Base-by-base conservation (phyloP, 2,329 filamentous ascomycete genomes). In the Cylindrodendrum hubeiense region DNA sequence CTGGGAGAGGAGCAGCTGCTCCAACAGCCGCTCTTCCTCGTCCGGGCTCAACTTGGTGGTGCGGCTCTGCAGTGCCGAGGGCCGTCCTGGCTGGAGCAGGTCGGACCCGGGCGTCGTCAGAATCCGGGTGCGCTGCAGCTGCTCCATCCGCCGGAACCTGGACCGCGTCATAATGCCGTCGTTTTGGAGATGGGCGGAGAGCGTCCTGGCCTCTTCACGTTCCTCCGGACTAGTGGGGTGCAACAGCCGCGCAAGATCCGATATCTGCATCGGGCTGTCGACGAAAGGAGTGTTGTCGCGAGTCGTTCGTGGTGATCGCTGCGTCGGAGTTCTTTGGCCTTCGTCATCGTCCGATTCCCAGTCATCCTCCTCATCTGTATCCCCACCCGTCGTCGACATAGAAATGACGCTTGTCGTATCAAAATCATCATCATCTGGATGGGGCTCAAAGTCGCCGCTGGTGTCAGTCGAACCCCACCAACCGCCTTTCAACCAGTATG, bases 371-470 rank as follows among this genome's bases (percentile, higher is more conserved):
- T 84, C 80, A 13, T 83, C 82, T 13, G 84, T 79, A 76, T 54
- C 73, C 71, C 78, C 79, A 34, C 82, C 81, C 2, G 79, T 82
- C 8, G 84, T 86, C 0, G 77, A 75, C 56, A 75, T 66, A 4
- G 93, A 94, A n/a, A 96, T 81, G 37, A 97, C 85, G 74, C 95
- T 98, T 1, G 94, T 97, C 9, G 87, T 88, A 75, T 97, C 93
- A 75, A 91, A 90, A 47, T 91, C 85, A 12, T 89, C 83, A 4
- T 88, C 85, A 5, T 82, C 76, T 12, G 83, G 78, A 8, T 79
- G 75, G 1, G 90, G 90, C 33, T 84, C 78, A 77, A 95, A 98
- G 67, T 95, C 92, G 28, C 92, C 93, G 74, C 93, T 97, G 5
- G 85, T 85, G 76, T 98, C 95, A 33, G 90, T 85, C 17, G 91